Percentiles rank a stretch among this genome's conserved stretches.
Evolutionary conservation across 164 flowering plant species (phyloP).

Genomic region (Macadamia tetraphylla): DNA sequence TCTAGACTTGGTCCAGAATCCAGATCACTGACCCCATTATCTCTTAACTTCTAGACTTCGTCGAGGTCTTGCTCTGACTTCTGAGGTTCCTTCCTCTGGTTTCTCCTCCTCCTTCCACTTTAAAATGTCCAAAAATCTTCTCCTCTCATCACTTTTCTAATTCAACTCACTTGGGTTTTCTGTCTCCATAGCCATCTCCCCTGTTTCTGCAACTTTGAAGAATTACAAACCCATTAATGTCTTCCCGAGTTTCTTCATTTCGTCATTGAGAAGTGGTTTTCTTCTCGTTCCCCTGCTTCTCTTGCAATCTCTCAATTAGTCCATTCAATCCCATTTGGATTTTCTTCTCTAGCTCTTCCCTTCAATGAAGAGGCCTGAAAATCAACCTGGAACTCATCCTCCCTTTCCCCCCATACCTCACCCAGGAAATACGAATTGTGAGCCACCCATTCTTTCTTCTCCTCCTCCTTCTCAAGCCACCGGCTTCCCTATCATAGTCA

Average conservation of each 20-base stretch:
- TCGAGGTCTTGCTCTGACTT: no score
- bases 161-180: background rate
- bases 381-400: background rate
- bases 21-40: background rate
- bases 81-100: background rate
- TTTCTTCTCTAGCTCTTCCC: background rate
- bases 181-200: background rate
- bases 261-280: background rate
- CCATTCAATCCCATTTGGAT: background rate
- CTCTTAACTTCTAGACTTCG: background rate
- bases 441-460: background rate
- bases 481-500: conserved; percentile 69
- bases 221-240: conserved; percentile 4
- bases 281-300: background rate
- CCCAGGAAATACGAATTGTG: conserved; percentile 7
- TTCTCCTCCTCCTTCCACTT: background rate
- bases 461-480: conserved; percentile 26
- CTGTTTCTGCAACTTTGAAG: background rate
- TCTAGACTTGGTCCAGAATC: background rate
- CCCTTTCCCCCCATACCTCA: conserved; percentile 16
- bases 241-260: background rate
- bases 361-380: no score
- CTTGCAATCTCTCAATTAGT: background rate
- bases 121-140: background rate
- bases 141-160: background rate